Evolutionary conservation across 1,139 yeast genomes (phyloP).

Genomic region (Arxiozyma heterogenica): DNA sequence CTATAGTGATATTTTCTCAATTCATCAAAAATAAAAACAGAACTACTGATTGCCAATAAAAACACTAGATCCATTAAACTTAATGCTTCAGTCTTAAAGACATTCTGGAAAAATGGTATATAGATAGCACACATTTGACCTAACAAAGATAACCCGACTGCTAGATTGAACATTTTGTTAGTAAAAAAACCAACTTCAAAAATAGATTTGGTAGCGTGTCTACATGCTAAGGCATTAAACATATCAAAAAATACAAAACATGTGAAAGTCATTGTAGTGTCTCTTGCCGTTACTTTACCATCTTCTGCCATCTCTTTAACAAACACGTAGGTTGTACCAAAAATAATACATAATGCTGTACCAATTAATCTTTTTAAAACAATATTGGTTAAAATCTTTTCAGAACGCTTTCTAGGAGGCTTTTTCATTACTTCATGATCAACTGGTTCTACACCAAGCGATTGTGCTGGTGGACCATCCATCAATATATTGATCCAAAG

Average conservation of each 20-base stretch:
- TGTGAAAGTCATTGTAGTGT: constrained; percentile 97
- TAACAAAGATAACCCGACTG: constrained; percentile 77
- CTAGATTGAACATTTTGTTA: constrained; percentile 85
- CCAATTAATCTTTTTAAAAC: constrained; percentile 66
- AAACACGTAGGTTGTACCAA: constrained; percentile 82
- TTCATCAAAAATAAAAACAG: constrained; percentile 84
- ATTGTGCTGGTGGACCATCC: constrained; percentile 99
- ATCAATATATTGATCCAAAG: constrained; percentile 93
- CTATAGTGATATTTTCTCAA: constrained; percentile 44
- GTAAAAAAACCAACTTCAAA: constrained; percentile 65
- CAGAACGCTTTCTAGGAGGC: constrained; percentile 84
- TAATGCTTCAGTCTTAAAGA: constrained; percentile 91
- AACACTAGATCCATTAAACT: constrained; percentile 56
- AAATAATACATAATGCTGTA: constrained; percentile 60
- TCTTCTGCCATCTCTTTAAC: constrained; percentile 76
- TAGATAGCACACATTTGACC: constrained; percentile 95
- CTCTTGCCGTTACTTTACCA: constrained; percentile 71
- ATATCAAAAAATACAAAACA: constrained; percentile 91
- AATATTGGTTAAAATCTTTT: constrained; percentile 62
- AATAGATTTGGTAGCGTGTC: constrained; percentile 74
- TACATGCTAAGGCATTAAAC: constrained; percentile 91
- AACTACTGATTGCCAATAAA: constrained; percentile 55
- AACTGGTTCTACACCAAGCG: constrained; percentile 94
- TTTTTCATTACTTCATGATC: constrained; percentile 90
- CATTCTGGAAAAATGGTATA: constrained; percentile 79